phyloP scores from a whole-genome alignment of 805 yeast species.

The Zygoascus biomembranicola region DNA sequence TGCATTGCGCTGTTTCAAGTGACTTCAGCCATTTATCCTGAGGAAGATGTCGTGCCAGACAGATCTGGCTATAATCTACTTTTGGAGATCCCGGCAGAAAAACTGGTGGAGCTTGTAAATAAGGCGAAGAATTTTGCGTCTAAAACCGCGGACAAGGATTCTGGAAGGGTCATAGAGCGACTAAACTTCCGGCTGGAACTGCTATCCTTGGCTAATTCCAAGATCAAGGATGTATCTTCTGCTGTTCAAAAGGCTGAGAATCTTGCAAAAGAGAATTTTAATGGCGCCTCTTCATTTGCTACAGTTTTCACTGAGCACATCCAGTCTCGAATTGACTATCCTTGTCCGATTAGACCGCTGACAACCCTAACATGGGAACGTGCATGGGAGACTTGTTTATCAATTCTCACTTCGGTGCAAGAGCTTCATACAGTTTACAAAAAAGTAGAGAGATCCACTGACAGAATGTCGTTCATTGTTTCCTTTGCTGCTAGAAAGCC shows the following conservation, averaged over 20 bases:
- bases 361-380: conserved; percentile 9
- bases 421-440: conserved; percentile 9
- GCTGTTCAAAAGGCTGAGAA: background rate
- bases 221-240: conserved; percentile 6
- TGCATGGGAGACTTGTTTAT: conserved; percentile 17
- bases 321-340: conserved; percentile 22
- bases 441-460: conserved; percentile 20
- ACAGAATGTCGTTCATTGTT: conserved; percentile 25
- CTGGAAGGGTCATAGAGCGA: conserved; percentile 48
- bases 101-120: conserved; percentile 13
- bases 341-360: conserved; percentile 21
- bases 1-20: conserved; percentile 13
- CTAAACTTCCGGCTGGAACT: conserved; percentile 10
- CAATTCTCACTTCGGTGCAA: conserved; percentile 13
- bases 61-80: conserved; percentile 46
- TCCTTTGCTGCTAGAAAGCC: conserved; percentile 22
- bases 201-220: conserved; percentile 18
- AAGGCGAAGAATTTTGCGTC: conserved; percentile 37
- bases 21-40: conserved; percentile 22
- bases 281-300: background rate
- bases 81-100: conserved; percentile 3
- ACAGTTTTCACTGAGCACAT: conserved; percentile 7
- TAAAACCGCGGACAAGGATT: conserved; percentile 39
- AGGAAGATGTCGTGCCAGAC: conserved; percentile 33
- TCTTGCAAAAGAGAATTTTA: background rate